These are phyloP conservation scores for Pichia insulana DNA, from an alignment of 805 yeast species.

Conservation along the genomic window DNA sequence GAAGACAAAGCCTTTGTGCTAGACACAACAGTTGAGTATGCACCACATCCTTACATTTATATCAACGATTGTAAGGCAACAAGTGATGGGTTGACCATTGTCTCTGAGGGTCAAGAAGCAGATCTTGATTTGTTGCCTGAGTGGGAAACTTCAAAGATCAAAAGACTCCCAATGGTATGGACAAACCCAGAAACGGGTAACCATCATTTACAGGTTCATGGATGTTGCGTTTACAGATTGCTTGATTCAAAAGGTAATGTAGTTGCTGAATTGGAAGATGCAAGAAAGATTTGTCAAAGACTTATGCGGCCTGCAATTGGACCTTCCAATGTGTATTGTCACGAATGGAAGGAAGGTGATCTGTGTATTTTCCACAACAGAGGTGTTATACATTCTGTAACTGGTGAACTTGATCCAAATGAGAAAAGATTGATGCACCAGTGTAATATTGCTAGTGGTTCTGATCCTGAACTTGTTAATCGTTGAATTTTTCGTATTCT, in stretches of 20 bases:
- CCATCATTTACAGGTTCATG: slow-evolving; percentile 81
- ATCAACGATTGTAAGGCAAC: slow-evolving; percentile 77
- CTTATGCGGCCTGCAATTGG: slow-evolving; percentile 81
- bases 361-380: slow-evolving; percentile 79
- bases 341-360: slow-evolving; percentile 78
- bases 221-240: slow-evolving; percentile 72
- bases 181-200: slow-evolving; percentile 80
- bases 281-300: slow-evolving; percentile 62
- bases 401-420: slow-evolving; percentile 75
- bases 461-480: slow-evolving; percentile 41
- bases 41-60: slow-evolving; percentile 87
- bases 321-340: slow-evolving; percentile 68
- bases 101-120: slow-evolving; percentile 65
- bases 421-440: slow-evolving; percentile 87
- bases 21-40: slow-evolving; percentile 74
- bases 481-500: neutral
- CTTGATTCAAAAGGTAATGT: slow-evolving; percentile 48
- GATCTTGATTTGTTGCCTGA: slow-evolving; percentile 62
- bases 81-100: slow-evolving; percentile 81
- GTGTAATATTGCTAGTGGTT: slow-evolving; percentile 81
- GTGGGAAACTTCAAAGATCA: slow-evolving; percentile 76
- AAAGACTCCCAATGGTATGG: slow-evolving; percentile 82
- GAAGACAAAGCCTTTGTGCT: slow-evolving; percentile 71
- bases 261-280: slow-evolving; percentile 55
- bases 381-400: slow-evolving; percentile 88